phyloP scores from a whole-genome alignment of 2,329 filamentous ascomycete genomes.

The Tolypocladium endophyticum region DNA sequence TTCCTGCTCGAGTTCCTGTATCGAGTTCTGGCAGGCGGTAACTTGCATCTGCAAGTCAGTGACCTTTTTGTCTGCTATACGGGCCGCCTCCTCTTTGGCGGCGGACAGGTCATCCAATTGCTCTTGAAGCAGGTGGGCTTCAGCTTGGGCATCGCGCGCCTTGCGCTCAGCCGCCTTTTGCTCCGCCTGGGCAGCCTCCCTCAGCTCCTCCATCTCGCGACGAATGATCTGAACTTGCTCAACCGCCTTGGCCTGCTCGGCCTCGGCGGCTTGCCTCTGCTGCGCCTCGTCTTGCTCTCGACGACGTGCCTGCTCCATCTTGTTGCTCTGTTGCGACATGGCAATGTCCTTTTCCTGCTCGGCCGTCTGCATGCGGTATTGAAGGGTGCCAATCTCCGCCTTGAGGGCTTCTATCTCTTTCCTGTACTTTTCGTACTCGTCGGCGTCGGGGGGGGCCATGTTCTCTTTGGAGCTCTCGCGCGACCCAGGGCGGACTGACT shows the following conservation, averaged over 20 bases:
- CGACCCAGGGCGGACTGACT: conserved; percentile 35
- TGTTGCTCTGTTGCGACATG: conserved; percentile 68
- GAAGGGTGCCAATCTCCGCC: conserved; percentile 77
- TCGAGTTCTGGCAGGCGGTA: conserved; percentile 30
- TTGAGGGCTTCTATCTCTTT: conserved; percentile 66
- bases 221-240: conserved; percentile 39
- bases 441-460: conserved; percentile 45
- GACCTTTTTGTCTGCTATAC: conserved; percentile 44
- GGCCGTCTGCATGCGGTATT: conserved; percentile 76
- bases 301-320: conserved; percentile 67
- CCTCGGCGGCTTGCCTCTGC: conserved; percentile 48
- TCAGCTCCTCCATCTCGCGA: conserved; percentile 40
- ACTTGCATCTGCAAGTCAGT: conserved; percentile 44
- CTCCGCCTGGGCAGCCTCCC: conserved; percentile 39
- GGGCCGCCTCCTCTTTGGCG: conserved; percentile 58
- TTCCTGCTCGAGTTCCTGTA: conserved; percentile 52
- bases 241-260: conserved; percentile 37
- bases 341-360: conserved; percentile 82
- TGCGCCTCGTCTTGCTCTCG: conserved; percentile 82
- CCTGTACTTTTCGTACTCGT: conserved; percentile 47
- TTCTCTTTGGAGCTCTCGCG: conserved; percentile 51
- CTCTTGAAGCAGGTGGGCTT: conserved; percentile 64
- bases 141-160: conserved; percentile 60
- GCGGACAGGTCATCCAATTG: conserved; percentile 63
- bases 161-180: conserved; percentile 58